phyloP scores from a whole-genome alignment of 192 early-diverging fungal genomes.

The Mortierella claussenii region DNA sequence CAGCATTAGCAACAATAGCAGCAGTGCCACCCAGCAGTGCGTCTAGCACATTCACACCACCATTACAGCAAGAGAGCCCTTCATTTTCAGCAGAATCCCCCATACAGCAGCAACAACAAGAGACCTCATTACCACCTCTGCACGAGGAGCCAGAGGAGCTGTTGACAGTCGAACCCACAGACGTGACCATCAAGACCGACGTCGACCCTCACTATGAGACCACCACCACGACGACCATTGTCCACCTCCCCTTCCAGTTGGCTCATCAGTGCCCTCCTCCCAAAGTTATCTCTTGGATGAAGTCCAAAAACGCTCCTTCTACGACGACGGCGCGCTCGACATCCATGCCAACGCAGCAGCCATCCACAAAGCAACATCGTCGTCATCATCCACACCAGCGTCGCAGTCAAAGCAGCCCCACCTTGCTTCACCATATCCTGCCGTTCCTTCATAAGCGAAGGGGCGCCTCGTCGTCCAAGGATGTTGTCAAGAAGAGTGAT shows the following conservation, averaged over 20 bases:
- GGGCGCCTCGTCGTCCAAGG: no score
- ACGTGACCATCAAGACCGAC: conserved; percentile 32
- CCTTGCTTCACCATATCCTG: conserved; percentile 10
- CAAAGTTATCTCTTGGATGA: conserved; percentile 52
- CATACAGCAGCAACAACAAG: no score
- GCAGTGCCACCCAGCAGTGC: no score
- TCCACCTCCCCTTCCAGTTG: conserved; percentile 43
- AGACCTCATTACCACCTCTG: background rate
- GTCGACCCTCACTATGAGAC: conserved; percentile 41
- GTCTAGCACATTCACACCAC: no score
- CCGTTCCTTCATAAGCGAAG: conserved; percentile 19
- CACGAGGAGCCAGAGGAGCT: background rate
- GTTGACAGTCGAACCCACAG: conserved; percentile 3
- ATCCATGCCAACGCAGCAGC: conserved; percentile 7
- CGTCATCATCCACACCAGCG: conserved; percentile 20
- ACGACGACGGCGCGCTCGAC: background rate
- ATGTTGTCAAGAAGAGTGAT: conserved; percentile 18
- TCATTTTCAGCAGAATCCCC: no score
- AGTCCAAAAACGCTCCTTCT: conserved; percentile 5
- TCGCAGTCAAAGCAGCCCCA: background rate
- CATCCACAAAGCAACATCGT: background rate
- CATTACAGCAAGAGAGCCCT: no score
- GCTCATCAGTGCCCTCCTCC: conserved; percentile 26
- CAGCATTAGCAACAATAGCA: no score
- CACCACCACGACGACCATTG: conserved; percentile 39